phyloP scores from a whole-genome alignment of 306 rosid genomes.

The Biancaea sappan region DNA sequence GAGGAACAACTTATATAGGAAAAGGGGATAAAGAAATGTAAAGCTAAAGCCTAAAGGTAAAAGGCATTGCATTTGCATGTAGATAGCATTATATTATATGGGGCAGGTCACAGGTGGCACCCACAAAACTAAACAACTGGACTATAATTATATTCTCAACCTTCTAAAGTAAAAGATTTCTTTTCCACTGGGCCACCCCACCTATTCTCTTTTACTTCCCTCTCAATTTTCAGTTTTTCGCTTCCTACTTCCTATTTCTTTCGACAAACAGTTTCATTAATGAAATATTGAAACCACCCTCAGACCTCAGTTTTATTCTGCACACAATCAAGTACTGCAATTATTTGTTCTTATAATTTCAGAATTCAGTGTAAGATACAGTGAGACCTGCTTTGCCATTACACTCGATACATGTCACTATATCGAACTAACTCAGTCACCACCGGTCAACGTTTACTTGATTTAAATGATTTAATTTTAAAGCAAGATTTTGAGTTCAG shows the following conservation, averaged over 20 bases:
- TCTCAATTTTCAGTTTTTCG: too few relatives aligned
- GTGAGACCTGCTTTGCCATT: too few relatives aligned
- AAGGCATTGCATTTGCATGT: constrained; percentile 37
- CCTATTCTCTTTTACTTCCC: constrained; percentile 40
- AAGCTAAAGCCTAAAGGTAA: constrained; percentile 42
- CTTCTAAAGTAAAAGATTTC: constrained; percentile 46
- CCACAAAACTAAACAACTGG: constrained; percentile 55
- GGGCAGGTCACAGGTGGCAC: constrained; percentile 50
- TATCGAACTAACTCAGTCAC: too few relatives aligned
- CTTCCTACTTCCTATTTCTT: constrained; percentile 37
- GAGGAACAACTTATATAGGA: constrained; percentile 34
- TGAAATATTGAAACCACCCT: too few relatives aligned
- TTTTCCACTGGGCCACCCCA: constrained; percentile 43
- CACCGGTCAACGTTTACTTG: too few relatives aligned
- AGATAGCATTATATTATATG: constrained; percentile 30
- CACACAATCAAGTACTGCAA: constrained; percentile 39
- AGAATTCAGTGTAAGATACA: too few relatives aligned
- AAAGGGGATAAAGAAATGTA: constrained; percentile 20
- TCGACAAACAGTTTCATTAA: constrained; percentile 31
- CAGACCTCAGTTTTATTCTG: too few relatives aligned
- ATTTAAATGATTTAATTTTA: too few relatives aligned
- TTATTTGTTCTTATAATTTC: too few relatives aligned
- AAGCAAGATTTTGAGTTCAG: too few relatives aligned
- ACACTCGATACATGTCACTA: too few relatives aligned
- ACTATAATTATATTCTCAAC: constrained; percentile 51